Evolutionary conservation across 768 basidiomycete species (phyloP).

Genomic region (Xanthoconium purpureum): DNA sequence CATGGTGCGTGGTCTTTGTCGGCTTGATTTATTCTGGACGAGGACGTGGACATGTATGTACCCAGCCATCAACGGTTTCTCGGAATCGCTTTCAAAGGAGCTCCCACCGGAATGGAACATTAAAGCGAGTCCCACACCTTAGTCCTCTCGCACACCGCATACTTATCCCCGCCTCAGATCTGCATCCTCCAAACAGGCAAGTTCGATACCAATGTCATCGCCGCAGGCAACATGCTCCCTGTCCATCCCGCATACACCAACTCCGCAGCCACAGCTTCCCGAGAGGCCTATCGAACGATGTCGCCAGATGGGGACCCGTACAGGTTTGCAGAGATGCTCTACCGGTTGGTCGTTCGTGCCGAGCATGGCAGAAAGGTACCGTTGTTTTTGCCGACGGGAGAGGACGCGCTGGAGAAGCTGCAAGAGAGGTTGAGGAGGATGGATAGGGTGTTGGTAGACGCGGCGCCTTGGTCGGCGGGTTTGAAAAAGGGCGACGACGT

Average conservation of each 20-base stretch:
- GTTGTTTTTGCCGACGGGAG: slow-evolving; percentile 5
- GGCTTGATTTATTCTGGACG: not conserved
- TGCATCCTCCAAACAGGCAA: slow-evolving; percentile 16
- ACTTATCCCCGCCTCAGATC: not conserved
- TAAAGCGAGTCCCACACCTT: slow-evolving; percentile 1
- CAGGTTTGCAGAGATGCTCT: slow-evolving; percentile 10
- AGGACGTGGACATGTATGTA: not conserved
- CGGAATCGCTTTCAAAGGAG: slow-evolving; percentile 10
- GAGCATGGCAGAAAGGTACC: slow-evolving; percentile 1
- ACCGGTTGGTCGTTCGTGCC: not conserved
- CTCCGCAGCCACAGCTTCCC: not conserved
- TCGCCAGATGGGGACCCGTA: slow-evolving; percentile 8
- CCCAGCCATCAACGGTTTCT: slow-evolving; percentile 10
- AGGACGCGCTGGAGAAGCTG: slow-evolving; percentile 8
- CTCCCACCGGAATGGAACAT: slow-evolving; percentile 19
- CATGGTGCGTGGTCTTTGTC: slow-evolving; percentile 4
- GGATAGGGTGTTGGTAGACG: not conserved
- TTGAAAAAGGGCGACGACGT: not conserved
- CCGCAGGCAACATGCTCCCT: not conserved
- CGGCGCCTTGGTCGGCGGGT: slow-evolving; percentile 6
- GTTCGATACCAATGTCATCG: slow-evolving; percentile 14
- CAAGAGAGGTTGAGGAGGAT: not conserved
- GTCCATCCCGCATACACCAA: slow-evolving; percentile 8
- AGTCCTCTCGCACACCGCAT: not conserved
- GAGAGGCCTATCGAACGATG: not conserved